Evolutionary conservation across 306 rosid species (phyloP), one percentile per base, ranked within the genome.

Genomic region (Cucurbita moschata): DNA sequence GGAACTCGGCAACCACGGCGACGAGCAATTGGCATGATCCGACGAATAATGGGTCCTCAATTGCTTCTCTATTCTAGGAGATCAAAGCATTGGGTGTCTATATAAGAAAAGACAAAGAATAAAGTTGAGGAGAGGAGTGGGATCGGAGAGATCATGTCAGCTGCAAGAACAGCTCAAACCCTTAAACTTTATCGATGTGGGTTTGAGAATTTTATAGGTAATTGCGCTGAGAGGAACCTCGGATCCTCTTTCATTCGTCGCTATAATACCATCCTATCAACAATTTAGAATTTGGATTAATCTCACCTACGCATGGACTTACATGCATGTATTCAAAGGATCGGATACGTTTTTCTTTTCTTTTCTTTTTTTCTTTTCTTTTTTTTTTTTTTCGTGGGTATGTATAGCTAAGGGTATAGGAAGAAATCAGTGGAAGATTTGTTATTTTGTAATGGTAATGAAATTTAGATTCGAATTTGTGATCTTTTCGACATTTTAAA

Each of bases 171-270:
- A 74, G 42, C 70, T 69, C 64, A 39, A 57, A 82, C 89, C 83
- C 64, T 81, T 71, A 79, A 73, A 77, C 83, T 90, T 92, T 85
- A 79, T 83, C 77, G 51, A 80, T 80, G 81, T 86, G 81, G 98
- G 96, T 79, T 69, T 92, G 93, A 83, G 76, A 79, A 46, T 62
- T 65, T 62, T 50, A 63, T 76, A 64, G 63, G 44, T 43, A 69
- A 47, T 86, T 89, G 96, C 88, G 92, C 96, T 85, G 98, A 94
- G 98, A 94, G 92, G 97, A 94, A 89, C 98, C 97, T 90, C 98
- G 90, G 98, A 94, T 94, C 97, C 89, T 74, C 77, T 74, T 57
- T 57, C 74, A 69, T 69, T 69, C 74, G 58, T 69, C 74, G 15
- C 23, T 69, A 37, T 15, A 12, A 65, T 65, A 66, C 5, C 35